Evolutionary conservation across 164 flowering plant genomes (phyloP).

Genomic region (Vitis amurensis): DNA sequence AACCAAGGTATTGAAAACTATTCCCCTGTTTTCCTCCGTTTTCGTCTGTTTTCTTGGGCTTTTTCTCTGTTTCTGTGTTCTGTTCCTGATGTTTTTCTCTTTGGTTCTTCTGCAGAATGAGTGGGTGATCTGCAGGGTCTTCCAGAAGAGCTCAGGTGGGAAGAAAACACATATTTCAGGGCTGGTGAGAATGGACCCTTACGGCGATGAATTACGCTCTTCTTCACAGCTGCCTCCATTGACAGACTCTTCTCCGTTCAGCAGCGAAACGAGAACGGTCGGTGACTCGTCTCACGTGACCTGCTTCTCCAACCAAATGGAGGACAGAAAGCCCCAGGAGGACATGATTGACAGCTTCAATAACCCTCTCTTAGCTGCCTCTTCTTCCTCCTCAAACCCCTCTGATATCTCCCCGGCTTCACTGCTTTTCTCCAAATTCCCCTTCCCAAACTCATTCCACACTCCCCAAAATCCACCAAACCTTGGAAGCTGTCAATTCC

Average conservation of each 20-base stretch:
- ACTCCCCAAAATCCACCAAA: conserved; percentile 11
- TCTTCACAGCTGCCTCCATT: conserved; percentile 29
- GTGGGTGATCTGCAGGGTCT: conserved; percentile 50
- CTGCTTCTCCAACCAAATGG: conserved; percentile 37
- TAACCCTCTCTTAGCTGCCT: neutral
- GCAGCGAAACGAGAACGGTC: neutral
- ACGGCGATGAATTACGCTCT: conserved; percentile 6
- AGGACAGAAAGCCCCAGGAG: conserved; percentile 34
- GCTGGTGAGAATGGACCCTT: conserved; percentile 4
- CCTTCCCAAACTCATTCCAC: conserved; percentile 11
- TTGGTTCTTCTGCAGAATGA: conserved; percentile 34
- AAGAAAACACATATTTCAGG: conserved; percentile 24
- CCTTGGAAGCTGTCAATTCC: conserved; percentile 11
- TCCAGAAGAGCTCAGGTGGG: conserved; percentile 30
- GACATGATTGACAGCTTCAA: conserved; percentile 21
- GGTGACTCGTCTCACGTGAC: conserved; percentile 31
- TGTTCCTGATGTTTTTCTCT: neutral
- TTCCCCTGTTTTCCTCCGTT: conserved; percentile 13
- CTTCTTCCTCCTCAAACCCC: conserved; percentile 17
- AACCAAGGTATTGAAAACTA: conserved; percentile 23
- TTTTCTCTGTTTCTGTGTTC: neutral
- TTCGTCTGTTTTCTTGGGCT: conserved; percentile 3
- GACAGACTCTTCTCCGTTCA: conserved; percentile 33
- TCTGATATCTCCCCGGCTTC: conserved; percentile 13
- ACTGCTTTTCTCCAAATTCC: neutral